Evolutionary conservation across 345 rosid genomes (phyloP), one percentile per base, ranked within the genome.

Genomic region (Sonneratia caseolaris): DNA sequence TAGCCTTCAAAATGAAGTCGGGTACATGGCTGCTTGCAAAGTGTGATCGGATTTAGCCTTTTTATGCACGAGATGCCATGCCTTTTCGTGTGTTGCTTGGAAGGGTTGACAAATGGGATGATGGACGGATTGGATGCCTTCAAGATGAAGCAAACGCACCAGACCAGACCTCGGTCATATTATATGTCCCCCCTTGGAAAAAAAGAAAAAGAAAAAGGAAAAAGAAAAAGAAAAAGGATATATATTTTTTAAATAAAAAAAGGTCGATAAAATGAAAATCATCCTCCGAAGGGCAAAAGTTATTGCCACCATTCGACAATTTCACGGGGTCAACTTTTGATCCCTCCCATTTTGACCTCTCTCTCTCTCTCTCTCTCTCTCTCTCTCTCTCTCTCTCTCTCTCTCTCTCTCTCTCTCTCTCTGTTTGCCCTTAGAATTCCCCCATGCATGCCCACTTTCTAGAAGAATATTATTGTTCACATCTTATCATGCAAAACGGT

Each of bases 311-410:
- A 82, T 72, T 67, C 70, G 64, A 76, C 13, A 67, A 68, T 14
- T 64, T 42, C 45, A 42, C 37, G 2, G 36, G 70, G 89, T 83
- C 89, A 85, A 81, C 85, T 57, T 80, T 76, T 80, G 80, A 79
- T 74, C 66, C 68, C 64, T 4, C 19, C 51, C 78, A 80, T 79
- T 21, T 81, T 80, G 16, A 27, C 71, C 80, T 78, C 79, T 81
- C 76, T 80, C 75, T n/a, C n/a, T n/a, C n/a, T n/a, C n/a, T n/a
- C n/a, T n/a, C n/a, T n/a, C n/a, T n/a, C n/a, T n/a, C n/a, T n/a
- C n/a, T n/a, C n/a, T n/a, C n/a, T n/a, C n/a, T n/a, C n/a, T n/a
- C n/a, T n/a, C n/a, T n/a, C n/a, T n/a, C n/a, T n/a, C n/a, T n/a
- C n/a, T n/a, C n/a, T n/a, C n/a, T n/a, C n/a, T n/a, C n/a, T n/a